Evolutionary conservation across 2,329 filamentous ascomycete genomes (phyloP), one percentile per base, ranked within the genome.

Genomic region (Neoscytalidium dimidiatum): DNA sequence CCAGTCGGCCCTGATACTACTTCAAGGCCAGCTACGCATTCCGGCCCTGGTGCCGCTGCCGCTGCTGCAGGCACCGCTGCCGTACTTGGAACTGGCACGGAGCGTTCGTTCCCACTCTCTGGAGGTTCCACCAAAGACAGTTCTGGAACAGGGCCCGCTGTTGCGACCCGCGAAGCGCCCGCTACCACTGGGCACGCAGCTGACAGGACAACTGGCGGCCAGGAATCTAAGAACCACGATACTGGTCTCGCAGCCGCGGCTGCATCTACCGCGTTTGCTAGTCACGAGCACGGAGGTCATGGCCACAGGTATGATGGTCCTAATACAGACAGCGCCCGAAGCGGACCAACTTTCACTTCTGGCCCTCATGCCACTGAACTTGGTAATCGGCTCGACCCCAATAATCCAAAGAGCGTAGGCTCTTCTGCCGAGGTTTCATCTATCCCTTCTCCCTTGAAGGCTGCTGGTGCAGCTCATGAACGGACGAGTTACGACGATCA

Each of bases 91-190:
- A 66, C 68, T 7, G 70, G 69, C 28, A 73, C 71, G 28, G 70
- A 72, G 48, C 73, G 76, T 44, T 70, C 71, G 0, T 78, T 78
- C 66, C 76, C 76, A n/a, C 70, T 78, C 5, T 68, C 74, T 38
- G 75, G 75, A 28, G 74, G 75, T 7, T 51, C 26, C 29, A 2
- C 23, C n/a, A 21, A 51, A 38, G n/a, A 17, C 14, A 62, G 38
- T 48, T 35, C 31, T 48, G 60, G 17, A 61, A 62, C 31, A 23
- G 58, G 38, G 19, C 44, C 26, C 6, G 31, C 35, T 13, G 31
- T 17, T 0, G 63, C 41, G 8, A 35, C 41, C 23, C 43, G 6
- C n/a, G 17, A 48, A 17, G 41, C 35, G n/a, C 41, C 28, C 9
- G 21, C 41, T 17, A 28, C 21, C 14, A 6, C 29, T 26, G 57